Evolutionary conservation across 306 rosid genomes (phyloP).

Genomic region (Ormosia semicastrata): DNA sequence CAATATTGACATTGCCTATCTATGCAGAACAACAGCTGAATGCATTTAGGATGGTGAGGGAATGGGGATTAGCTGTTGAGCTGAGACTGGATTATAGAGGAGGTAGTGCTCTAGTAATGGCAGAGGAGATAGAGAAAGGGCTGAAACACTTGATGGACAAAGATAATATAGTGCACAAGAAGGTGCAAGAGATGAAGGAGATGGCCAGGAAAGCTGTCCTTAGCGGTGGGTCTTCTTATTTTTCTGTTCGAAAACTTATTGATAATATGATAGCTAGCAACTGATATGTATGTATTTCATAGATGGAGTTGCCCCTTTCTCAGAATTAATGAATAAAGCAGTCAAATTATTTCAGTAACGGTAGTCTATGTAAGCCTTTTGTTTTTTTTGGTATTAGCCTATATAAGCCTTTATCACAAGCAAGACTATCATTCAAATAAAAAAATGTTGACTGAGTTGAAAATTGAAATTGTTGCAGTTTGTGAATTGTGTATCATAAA

Average conservation of each 20-base stretch:
- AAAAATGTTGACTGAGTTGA: not conserved
- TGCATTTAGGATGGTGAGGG: slow-evolving; percentile 58
- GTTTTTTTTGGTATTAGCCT: not conserved
- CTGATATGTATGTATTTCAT: not conserved
- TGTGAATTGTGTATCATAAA: not conserved
- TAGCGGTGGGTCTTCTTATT: slow-evolving; percentile 45
- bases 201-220: slow-evolving; percentile 38
- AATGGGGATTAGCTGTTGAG: slow-evolving; percentile 43
- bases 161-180: slow-evolving; percentile 32
- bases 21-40: slow-evolving; percentile 73
- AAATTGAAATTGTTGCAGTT: not conserved
- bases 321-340: not conserved
- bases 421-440: not conserved
- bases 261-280: slow-evolving; percentile 19
- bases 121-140: slow-evolving; percentile 52
- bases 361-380: not conserved
- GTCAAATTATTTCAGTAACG: not conserved
- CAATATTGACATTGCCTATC: slow-evolving; percentile 69
- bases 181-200: slow-evolving; percentile 41
- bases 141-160: slow-evolving; percentile 37
- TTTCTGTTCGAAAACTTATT: slow-evolving; percentile 23
- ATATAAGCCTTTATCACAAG: not conserved
- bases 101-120: slow-evolving; percentile 39
- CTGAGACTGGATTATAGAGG: slow-evolving; percentile 46
- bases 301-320: not conserved